phyloP scores from a whole-genome alignment of 179 eudicot species.

The Vitellaria paradoxa region DNA sequence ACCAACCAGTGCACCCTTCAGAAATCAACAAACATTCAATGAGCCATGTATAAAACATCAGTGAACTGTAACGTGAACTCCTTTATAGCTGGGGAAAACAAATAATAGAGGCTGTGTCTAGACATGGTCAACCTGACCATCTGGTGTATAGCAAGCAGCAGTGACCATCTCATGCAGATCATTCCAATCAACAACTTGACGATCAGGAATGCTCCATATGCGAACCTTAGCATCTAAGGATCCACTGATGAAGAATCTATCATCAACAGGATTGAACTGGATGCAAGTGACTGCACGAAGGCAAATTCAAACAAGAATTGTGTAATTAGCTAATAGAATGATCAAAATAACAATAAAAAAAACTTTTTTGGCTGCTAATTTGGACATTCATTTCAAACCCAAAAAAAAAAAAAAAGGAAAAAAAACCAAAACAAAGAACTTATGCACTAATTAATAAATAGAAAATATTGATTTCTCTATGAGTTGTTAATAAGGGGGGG shows the following conservation, averaged over 20 bases:
- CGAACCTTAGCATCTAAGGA: conserved; percentile 97
- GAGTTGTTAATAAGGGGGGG: neutral
- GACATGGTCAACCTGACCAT: conserved; percentile 74
- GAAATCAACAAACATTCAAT: conserved; percentile 21
- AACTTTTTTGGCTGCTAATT: conserved; percentile 1
- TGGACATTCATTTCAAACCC: neutral
- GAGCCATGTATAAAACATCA: conserved; percentile 11
- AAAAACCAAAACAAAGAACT: neutral
- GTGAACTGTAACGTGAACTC: neutral
- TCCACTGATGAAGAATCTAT: conserved; percentile 93
- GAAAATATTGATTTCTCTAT: neutral
- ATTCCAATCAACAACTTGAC: conserved; percentile 95
- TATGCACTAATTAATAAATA: neutral
- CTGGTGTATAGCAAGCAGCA: conserved; percentile 98
- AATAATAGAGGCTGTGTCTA: conserved; percentile 4
- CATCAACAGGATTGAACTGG: conserved; percentile 97
- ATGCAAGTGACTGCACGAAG: conserved; percentile 86
- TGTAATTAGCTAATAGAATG: conserved; percentile 14
- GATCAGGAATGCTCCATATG: conserved; percentile 98
- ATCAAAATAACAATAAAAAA: neutral
- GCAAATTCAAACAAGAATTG: conserved; percentile 1
- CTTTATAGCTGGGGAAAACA: neutral
- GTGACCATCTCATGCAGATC: conserved; percentile 99
- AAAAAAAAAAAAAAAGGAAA: neutral
- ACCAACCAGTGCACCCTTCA: conserved; percentile 97